Evolutionary conservation across 768 basidiomycete genomes (phyloP), one percentile per base, ranked within the genome.

Genomic region (Auricularia sp.): DNA sequence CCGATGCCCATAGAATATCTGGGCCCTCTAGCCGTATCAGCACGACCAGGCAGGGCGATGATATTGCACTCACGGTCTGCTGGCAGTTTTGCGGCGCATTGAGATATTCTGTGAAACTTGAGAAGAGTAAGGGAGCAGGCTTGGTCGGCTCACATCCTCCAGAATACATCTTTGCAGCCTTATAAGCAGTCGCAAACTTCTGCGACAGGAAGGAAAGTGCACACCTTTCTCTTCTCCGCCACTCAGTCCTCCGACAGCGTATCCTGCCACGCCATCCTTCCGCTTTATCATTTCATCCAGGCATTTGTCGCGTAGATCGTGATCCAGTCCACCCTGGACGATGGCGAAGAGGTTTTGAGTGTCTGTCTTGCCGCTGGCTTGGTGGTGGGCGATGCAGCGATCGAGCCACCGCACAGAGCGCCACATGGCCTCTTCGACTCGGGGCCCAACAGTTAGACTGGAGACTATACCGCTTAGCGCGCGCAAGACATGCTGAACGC

Each of bases 1-100:
- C 93, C 92, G 53, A 95, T 83, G 1, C 92, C 93, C 93, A 96
- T 96, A 3, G 88, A 87, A 76, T 95, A 96, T 68, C 92, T 82
- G 8, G 93, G 92, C 56, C 90, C 91, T 92, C 47, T 21, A 51
- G 21, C 47, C 47, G 18, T 51, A 21, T 51, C 47, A 51, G 39
- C 39, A 51, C 18, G 6, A 21, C 34, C 43, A 21, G 36, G 14
- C 6, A 35, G 10, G 58, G 36, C 62, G 65, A 62, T 60, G 59
- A 53, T 44, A 34, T 14, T 47, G 8, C 10, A 77, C 88, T 69
- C 70, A 90, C 90, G 82, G 69, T 93, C 91, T 72, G 80, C 78
- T 2, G 93, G 93, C 4, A 95, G 77, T 70, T 81, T 86, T 47
- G 84, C 86, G 14, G 91, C 81, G 70, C 93, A 95, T 72, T 89